phyloP scores from a whole-genome alignment of 2,329 filamentous ascomycete genomes.

The Colletotrichum sp. region DNA sequence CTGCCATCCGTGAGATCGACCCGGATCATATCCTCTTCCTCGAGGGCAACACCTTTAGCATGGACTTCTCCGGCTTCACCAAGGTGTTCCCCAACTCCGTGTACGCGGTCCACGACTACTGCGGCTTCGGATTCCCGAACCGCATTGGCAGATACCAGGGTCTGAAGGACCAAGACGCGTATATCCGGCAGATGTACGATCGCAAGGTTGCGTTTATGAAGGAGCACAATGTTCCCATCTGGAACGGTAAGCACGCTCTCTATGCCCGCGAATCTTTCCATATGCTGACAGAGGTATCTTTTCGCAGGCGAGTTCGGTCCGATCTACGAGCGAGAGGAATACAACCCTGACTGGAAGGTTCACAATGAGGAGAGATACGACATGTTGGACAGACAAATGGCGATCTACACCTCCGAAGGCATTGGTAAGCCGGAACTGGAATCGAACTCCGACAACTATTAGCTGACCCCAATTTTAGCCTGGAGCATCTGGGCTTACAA shows the following conservation, averaged over 20 bases:
- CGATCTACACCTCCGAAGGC: constrained; percentile 44
- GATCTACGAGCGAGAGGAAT: constrained; percentile 37
- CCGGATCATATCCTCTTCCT: constrained; percentile 50
- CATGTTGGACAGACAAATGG: constrained; percentile 51
- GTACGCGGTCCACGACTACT: constrained; percentile 55
- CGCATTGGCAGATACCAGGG: constrained; percentile 32
- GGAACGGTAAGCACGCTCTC: constrained; percentile 49
- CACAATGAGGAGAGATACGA: constrained; percentile 50
- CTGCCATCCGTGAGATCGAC: constrained; percentile 38
- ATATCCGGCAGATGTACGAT: constrained; percentile 36
- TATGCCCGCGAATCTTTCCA: too few species aligned
- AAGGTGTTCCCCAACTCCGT: constrained; percentile 40
- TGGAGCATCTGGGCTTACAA: constrained; percentile 57
- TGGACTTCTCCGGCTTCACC: constrained; percentile 39
- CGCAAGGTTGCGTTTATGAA: constrained; percentile 45
- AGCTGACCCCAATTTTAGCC: constrained; percentile 13
- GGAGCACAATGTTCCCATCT: constrained; percentile 38
- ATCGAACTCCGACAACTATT: not conserved
- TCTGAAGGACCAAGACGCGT: constrained; percentile 41
- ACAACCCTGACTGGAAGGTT: constrained; percentile 35
- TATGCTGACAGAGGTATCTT: too few species aligned
- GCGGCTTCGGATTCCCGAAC: constrained; percentile 46
- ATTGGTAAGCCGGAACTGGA: not conserved
- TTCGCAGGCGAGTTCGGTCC: constrained; percentile 37
- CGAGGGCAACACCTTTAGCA: constrained; percentile 48